Conservation (phyloP, 2,329 filamentous ascomycete genomes). For the Blastomyces emzantsi region DNA sequence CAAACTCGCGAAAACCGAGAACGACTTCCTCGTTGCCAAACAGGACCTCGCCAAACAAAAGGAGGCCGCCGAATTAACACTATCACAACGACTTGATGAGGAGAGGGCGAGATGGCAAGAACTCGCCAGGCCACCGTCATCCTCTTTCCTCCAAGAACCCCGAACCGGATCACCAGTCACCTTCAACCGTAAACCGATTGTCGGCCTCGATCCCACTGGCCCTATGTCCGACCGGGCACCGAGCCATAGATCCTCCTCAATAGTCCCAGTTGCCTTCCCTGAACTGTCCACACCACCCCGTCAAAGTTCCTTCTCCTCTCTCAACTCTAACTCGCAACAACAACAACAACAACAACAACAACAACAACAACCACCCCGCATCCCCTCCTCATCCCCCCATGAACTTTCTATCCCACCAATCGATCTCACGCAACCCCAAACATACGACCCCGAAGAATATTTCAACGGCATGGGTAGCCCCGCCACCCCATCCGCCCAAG, state of each 20-base stretch:
- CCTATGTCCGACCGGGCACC: constrained; percentile 26
- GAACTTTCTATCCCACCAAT: constrained; percentile 36
- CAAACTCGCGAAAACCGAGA: constrained; percentile 44
- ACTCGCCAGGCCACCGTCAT: constrained; percentile 32
- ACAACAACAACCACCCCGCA: constrained; percentile 27
- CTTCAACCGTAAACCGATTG: constrained; percentile 33
- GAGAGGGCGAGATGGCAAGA: constrained; percentile 53
- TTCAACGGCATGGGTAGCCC: constrained; percentile 29
- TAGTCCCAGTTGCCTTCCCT: constrained; percentile 27
- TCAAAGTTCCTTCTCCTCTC: constrained; percentile 40
- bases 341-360: constrained; percentile 24
- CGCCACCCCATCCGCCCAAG: constrained; percentile 32
- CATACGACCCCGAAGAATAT: constrained; percentile 43
- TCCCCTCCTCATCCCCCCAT: constrained; percentile 15
- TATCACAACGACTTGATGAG: constrained; percentile 54
- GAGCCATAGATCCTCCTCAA: constrained; percentile 36
- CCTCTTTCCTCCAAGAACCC: constrained; percentile 27
- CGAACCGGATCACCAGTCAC: constrained; percentile 35
- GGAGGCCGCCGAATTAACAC: constrained; percentile 48
- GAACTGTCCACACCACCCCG: constrained; percentile 36
- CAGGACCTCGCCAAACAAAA: constrained; percentile 52
- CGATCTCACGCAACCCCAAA: constrained; percentile 35
- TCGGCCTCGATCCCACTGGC: constrained; percentile 29
- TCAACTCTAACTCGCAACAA: constrained; percentile 23
- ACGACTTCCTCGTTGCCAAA: constrained; percentile 51